Evolutionary conservation across 139 green algal genomes (phyloP).

Genomic region (Volvox africanus): DNA sequence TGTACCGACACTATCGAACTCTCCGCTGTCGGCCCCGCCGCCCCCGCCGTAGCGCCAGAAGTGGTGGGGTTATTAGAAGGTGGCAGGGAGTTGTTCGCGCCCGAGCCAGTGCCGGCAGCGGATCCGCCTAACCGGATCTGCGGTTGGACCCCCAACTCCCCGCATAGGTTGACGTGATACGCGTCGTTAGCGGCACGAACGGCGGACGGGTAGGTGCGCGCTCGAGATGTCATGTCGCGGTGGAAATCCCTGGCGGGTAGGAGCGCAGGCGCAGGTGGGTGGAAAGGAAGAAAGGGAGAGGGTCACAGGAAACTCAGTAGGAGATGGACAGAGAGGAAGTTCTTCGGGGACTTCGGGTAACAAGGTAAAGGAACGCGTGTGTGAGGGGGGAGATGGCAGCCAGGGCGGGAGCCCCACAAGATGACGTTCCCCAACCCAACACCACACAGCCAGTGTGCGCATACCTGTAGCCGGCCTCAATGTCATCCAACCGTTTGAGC

Average conservation of each 20-base stretch:
- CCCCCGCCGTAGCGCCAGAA: not conserved
- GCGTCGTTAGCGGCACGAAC: constrained; percentile 39
- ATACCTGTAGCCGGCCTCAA: constrained; percentile 57
- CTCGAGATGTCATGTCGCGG: constrained; percentile 31
- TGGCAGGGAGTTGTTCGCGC: not conserved
- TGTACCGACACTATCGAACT: not conserved
- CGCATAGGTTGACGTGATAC: constrained; percentile 28
- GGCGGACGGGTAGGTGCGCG: constrained; percentile 23
- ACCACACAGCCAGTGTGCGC: not conserved
- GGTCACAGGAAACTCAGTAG: not conserved
- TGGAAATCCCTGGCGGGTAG: constrained; percentile 29
- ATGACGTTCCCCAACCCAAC: not conserved
- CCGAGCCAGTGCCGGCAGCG: not conserved
- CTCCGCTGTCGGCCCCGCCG: not conserved
- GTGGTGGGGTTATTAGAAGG: not conserved
- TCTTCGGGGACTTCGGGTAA: not conserved
- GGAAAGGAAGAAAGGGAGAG: not conserved
- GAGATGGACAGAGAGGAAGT: not conserved
- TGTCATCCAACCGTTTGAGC: constrained; percentile 53
- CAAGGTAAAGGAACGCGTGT: not conserved
- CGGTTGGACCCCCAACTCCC: constrained; percentile 18
- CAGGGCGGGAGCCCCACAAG: not conserved
- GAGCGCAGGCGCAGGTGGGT: not conserved
- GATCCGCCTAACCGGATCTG: not conserved
- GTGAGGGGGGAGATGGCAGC: not conserved